Percentiles rank a stretch among this genome's conserved stretches.
Conservation (phyloP, 31 red algal genomes). For the Bonnemaisonia californica region DNA sequence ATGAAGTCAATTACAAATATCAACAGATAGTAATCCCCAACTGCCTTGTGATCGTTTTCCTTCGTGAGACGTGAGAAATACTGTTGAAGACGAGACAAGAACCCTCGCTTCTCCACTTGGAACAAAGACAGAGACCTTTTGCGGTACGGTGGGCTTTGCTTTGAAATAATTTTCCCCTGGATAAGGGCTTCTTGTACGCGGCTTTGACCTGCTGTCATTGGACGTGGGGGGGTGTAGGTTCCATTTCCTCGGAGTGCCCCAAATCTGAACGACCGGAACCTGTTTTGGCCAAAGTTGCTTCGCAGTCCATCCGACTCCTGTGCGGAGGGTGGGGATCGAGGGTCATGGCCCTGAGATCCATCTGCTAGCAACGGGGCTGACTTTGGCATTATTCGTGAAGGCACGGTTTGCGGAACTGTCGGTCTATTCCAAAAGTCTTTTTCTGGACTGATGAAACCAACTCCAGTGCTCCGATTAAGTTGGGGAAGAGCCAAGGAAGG, state of each 20-base stretch:
- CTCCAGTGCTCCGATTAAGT: too few relatives aligned
- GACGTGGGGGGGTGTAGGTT: background rate
- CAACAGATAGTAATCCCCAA: slow-evolving; percentile 63
- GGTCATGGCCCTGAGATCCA: background rate
- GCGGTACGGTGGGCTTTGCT: background rate
- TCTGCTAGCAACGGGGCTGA: background rate
- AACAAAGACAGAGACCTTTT: slow-evolving; percentile 11
- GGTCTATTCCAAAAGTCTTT: background rate
- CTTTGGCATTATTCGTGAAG: background rate
- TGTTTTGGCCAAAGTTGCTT: too few relatives aligned
- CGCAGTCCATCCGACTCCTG: slow-evolving; percentile 9
- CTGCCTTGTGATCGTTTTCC: slow-evolving; percentile 52
- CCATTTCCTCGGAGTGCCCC: background rate
- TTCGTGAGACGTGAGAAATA: slow-evolving; percentile 49
- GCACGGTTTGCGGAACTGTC: background rate
- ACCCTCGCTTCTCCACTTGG: slow-evolving; percentile 19
- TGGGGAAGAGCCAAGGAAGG: too few relatives aligned
- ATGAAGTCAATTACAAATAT: slow-evolving; percentile 64
- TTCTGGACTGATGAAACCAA: background rate
- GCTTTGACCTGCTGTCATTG: slow-evolving; percentile 28
- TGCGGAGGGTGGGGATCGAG: background rate
- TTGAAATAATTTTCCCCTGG: slow-evolving; percentile 24
- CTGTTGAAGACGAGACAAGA: slow-evolving; percentile 4
- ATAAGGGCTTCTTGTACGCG: slow-evolving; percentile 21
- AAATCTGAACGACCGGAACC: background rate